phyloP scores from a whole-genome alignment of 805 yeast genomes.

The Nakazawaea anatomiae region DNA sequence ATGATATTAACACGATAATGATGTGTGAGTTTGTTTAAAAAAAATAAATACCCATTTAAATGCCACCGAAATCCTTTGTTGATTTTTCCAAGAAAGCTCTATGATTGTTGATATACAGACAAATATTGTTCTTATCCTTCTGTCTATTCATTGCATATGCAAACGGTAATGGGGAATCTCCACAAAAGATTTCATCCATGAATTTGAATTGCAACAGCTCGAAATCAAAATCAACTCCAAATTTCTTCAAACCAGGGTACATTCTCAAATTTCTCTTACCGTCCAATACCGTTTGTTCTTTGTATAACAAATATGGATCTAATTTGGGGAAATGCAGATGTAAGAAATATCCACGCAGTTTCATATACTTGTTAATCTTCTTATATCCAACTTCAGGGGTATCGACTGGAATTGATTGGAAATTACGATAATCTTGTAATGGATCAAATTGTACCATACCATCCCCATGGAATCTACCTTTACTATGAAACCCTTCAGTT shows the following conservation, averaged over 20 bases:
- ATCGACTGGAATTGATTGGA: constrained; percentile 12
- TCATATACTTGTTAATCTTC: constrained; percentile 17
- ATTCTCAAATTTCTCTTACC: constrained; percentile 29
- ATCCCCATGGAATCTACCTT: constrained; percentile 35
- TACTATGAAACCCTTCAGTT: constrained; percentile 38
- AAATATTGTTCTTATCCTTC: constrained; percentile 26
- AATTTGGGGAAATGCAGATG: constrained; percentile 52
- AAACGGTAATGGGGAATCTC: constrained; percentile 15
- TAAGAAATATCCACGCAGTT: constrained; percentile 28
- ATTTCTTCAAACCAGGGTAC: constrained; percentile 20
- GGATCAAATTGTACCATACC: constrained; percentile 58
- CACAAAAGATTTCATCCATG: constrained; percentile 35
- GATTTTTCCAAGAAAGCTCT: constrained; percentile 31
- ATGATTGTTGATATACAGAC: constrained; percentile 44
- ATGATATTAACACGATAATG: no score
- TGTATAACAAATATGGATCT: constrained; percentile 31
- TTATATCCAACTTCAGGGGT: constrained; percentile 19
- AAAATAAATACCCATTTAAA: no score
- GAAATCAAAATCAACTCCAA: constrained; percentile 41
- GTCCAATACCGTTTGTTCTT: constrained; percentile 12
- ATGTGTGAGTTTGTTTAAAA: no score
- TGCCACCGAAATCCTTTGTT: not conserved
- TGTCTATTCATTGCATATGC: constrained; percentile 16
- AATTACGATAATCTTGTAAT: constrained; percentile 28
- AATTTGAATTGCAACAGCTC: constrained; percentile 54